Conservation (phyloP, 2,329 filamentous ascomycete genomes). For the Boeremia lycopersici region DNA sequence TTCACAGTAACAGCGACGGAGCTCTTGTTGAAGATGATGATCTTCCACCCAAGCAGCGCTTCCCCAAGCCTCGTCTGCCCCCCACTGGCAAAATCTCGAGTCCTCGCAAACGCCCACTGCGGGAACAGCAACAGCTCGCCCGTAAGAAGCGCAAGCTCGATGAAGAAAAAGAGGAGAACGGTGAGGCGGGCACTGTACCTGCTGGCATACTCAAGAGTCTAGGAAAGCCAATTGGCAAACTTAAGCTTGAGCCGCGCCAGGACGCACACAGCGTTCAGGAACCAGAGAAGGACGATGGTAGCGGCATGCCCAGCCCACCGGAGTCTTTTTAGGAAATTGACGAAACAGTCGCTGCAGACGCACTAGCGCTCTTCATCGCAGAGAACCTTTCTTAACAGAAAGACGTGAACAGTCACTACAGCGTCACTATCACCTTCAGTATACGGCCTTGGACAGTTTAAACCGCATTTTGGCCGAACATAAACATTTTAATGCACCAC, state of each 20-base stretch:
- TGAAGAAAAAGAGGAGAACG: conserved; percentile 50
- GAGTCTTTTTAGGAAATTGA: conserved; percentile 63
- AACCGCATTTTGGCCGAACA: neutral
- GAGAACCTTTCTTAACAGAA: neutral
- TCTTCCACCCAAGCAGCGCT: conserved; percentile 86
- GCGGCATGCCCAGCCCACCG: conserved; percentile 80
- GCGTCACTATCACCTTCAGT: conserved; percentile 6
- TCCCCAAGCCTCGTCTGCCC: conserved; percentile 65
- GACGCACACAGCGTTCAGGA: conserved; percentile 65
- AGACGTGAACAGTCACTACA: conserved; percentile 4
- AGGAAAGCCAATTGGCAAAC: conserved; percentile 63
- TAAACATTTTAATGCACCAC: conserved; percentile 10
- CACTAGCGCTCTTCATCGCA: neutral
- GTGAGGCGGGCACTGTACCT: conserved; percentile 27
- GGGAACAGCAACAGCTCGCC: conserved; percentile 80
- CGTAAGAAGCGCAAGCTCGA: conserved; percentile 83
- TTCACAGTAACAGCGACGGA: conserved; percentile 82
- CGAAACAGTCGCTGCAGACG: neutral
- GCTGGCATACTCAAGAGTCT: conserved; percentile 39
- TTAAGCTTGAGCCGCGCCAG: conserved; percentile 59
- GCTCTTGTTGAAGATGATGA: conserved; percentile 93
- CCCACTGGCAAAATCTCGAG: conserved; percentile 86
- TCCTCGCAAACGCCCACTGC: conserved; percentile 79
- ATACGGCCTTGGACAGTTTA: neutral
- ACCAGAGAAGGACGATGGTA: conserved; percentile 71